Evolutionary conservation across 139 green algal genomes (phyloP), one percentile per base, ranked within the genome.

Genomic region (Ostreobium quekettii): DNA sequence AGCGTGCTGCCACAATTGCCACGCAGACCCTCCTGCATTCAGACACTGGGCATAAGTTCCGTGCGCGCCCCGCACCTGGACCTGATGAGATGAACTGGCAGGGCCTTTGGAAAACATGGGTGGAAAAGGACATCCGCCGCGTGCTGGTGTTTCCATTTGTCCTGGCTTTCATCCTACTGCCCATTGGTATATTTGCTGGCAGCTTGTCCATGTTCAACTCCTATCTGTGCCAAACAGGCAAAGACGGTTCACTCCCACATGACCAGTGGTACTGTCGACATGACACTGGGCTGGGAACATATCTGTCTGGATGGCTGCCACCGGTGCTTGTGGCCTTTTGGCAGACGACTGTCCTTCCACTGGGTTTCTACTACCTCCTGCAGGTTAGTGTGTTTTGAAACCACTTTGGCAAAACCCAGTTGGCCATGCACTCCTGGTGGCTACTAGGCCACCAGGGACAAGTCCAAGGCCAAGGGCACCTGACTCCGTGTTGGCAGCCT

Each of bases 291-390:
- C n/a, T n/a, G n/a, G n/a, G n/a, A n/a, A n/a, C n/a, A n/a, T n/a
- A n/a, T n/a, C n/a, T n/a, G n/a, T n/a, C 86, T 11, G 86, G 78
- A 32, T 84, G 89, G 71, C 53, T 89, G 35, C 89, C 89, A 5
- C 65, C 80, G 2, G 38, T 95, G 38, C 68, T 96, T 48, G 80
- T 96, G 6, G 83, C 74, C 48, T 65, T 93, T 24, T 96, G 87
- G 83, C 85, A 95, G 69, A 83, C 78, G 57, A 76, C 91, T 46
- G 69, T 95, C 39, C 75, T 95, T 42, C 89, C 89, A 1, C 67
- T 83, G 22, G n/a, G 69, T 26, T 67, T 87, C 37, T 85, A 85
- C 59, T 63, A 82, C 11, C 32, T 83, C 47, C 60, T 87, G 1
- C 71, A 86, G 74, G 82, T 89, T 33, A 1, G 60, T 11, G 47